Evolutionary conservation across 1,284 basidiomycete species (phyloP).

Genomic region (Austroboletus niveus): DNA sequence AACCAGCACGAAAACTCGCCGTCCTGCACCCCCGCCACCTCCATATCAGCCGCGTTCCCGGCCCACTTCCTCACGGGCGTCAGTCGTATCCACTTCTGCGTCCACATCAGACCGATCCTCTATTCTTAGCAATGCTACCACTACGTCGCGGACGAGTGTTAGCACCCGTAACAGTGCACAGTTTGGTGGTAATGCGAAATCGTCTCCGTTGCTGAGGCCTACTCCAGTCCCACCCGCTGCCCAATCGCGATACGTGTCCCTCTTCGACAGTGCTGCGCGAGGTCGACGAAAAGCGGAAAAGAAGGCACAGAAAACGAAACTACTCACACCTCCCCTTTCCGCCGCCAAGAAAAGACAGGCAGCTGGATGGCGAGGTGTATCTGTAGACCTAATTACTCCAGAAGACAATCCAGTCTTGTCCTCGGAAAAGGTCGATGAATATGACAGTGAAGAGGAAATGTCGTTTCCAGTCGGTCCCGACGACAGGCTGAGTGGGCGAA

Average conservation of each 20-base stretch:
- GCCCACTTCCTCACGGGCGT: slow-evolving; percentile 41
- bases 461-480: slow-evolving; percentile 31
- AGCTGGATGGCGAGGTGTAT: slow-evolving; percentile 74
- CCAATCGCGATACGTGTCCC: slow-evolving; percentile 60
- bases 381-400: slow-evolving; percentile 64
- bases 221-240: slow-evolving; percentile 65
- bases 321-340: slow-evolving; percentile 37
- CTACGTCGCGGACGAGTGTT: slow-evolving; percentile 46
- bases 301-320: slow-evolving; percentile 30
- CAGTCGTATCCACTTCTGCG: slow-evolving; percentile 35
- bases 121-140: slow-evolving; percentile 50
- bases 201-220: slow-evolving; percentile 41
- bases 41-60: slow-evolving; percentile 32
- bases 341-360: slow-evolving; percentile 48
- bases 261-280: slow-evolving; percentile 60
- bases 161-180: slow-evolving; percentile 35
- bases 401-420: slow-evolving; percentile 31
- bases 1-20: slow-evolving; percentile 31
- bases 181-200: slow-evolving; percentile 19
- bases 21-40: slow-evolving; percentile 34
- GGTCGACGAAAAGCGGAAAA: slow-evolving; percentile 45
- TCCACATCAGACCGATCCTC: slow-evolving; percentile 62
- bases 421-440: slow-evolving; percentile 26
- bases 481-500: slow-evolving; percentile 52
- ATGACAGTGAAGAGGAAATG: slow-evolving; percentile 33